These are phyloP conservation scores for Porogramme epimiltina DNA, from an alignment of 1,284 basidiomycete genomes.

Conservation along the genomic window DNA sequence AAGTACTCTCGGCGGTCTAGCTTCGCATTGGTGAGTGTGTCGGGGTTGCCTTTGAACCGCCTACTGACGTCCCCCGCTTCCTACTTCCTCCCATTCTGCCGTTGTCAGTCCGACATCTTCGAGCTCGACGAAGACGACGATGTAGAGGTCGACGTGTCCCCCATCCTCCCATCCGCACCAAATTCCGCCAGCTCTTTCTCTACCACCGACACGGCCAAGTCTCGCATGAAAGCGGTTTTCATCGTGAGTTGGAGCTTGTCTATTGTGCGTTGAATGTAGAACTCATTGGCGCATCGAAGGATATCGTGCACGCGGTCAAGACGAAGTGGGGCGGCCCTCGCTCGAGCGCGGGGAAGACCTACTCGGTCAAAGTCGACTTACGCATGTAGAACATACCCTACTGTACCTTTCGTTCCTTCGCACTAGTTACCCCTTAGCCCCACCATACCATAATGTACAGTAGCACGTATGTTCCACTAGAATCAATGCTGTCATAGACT, in stretches of 20 bases:
- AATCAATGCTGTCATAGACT: too few species aligned
- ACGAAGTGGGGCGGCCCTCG: slow-evolving; percentile 7
- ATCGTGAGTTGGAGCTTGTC: slow-evolving; percentile 12
- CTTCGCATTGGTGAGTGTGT: slow-evolving; percentile 22
- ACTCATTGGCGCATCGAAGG: too few species aligned
- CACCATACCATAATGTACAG: slow-evolving; percentile 7
- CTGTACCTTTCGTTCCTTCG: not conserved
- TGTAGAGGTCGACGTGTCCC: slow-evolving; percentile 62
- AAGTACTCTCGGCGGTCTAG: slow-evolving; percentile 15
- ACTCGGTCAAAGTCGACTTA: not conserved
- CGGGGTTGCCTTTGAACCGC: not conserved
- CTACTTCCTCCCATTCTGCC: not conserved
- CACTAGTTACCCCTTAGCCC: not conserved
- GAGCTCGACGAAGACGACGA: slow-evolving; percentile 35
- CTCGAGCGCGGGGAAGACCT: slow-evolving; percentile 5
- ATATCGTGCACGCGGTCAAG: slow-evolving; percentile 10
- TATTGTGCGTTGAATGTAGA: too few species aligned
- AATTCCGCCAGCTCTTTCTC: slow-evolving; percentile 33
- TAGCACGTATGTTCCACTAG: not conserved
- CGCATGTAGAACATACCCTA: too few species aligned
- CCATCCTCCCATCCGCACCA: slow-evolving; percentile 39
- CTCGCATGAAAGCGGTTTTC: slow-evolving; percentile 16
- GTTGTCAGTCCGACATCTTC: slow-evolving; percentile 26
- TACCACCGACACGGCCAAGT: slow-evolving; percentile 11
- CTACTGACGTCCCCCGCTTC: not conserved